Conservation (phyloP, 2,329 filamentous ascomycete genomes). For the Xylaria sp. region DNA sequence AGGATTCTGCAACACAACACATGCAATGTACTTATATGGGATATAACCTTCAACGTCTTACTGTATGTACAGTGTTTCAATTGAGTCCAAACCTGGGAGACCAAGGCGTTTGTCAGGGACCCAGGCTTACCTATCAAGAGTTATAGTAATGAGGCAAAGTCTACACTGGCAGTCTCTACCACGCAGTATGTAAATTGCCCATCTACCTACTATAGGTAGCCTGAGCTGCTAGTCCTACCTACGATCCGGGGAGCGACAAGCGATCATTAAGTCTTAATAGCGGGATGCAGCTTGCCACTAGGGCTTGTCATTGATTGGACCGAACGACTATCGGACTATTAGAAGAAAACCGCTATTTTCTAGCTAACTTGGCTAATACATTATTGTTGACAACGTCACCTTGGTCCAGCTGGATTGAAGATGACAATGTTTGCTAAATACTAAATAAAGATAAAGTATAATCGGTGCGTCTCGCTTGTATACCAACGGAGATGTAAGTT, state of each 20-base stretch:
- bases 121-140: neutral
- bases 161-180: neutral
- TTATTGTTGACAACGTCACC: neutral
- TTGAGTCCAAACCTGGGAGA: neutral
- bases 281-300: conserved; percentile 10
- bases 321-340: neutral
- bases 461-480: neutral
- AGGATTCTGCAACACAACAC: neutral
- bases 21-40: conserved; percentile 1
- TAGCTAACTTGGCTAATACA: neutral
- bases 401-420: conserved; percentile 1
- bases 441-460: conserved; percentile 1
- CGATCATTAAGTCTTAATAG: conserved; percentile 13
- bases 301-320: conserved; percentile 20
- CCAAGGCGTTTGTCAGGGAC: neutral
- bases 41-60: conserved; percentile 8
- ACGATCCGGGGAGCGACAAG: conserved; percentile 2
- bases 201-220: neutral
- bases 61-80: neutral
- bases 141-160: conserved; percentile 7
- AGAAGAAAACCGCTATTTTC: neutral
- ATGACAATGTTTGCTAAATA: neutral
- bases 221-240: neutral
- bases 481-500: conserved; percentile 15
- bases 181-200: too few relatives aligned